Base-by-base conservation (phyloP, 2,329 filamentous ascomycete species). In the Claviceps monticola region DNA sequence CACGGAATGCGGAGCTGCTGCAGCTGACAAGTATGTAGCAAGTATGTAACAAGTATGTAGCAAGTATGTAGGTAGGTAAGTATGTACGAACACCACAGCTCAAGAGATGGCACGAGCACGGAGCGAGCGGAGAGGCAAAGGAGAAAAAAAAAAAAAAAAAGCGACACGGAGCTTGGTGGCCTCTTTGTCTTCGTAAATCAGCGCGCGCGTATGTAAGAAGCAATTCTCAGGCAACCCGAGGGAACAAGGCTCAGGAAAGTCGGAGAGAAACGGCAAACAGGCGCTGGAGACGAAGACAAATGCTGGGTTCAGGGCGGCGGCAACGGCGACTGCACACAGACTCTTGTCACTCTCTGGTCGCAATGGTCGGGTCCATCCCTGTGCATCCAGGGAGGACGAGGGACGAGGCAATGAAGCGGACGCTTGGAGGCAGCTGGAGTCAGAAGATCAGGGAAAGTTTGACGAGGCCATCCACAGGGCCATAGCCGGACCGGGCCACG, bases 101-200 rank as follows among this genome's bases (percentile, higher is more conserved):
- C 51, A 50, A 44, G 39, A 45, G 37, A 53, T 29, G 51, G 51
- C 51, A 53, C 48, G 44, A 41, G 38, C 51, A 50, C 48, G 21
- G 45, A 38, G 37, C 46, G 19, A 14, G 26, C 8, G 34, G 14
- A 41, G 26, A 23, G 26, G 46, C 38, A n/a, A n/a, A n/a, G n/a
- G 34, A 26, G 36, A 21, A 26, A 44, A 46, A 48, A 23, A 26
- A 21, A n/a, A 17, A n/a, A 41, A n/a, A 41, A 21, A 44, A 26
- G 42, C 42, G 21, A 44, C 42, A 26, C 49, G 26, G 43, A 42
- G 48, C 37, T 29, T 19, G 48, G 26, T 37, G 48, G 39, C 21
- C 26, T 17, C 44, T 14, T 36, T 45, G 8, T 38, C n/a, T 29
- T 17, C 19, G 11, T 11, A 7, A 38, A 38, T 46, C 42, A 17